Evolutionary conservation across 1,284 basidiomycete genomes (phyloP).

Genomic region (Boletus semigastroideus): DNA sequence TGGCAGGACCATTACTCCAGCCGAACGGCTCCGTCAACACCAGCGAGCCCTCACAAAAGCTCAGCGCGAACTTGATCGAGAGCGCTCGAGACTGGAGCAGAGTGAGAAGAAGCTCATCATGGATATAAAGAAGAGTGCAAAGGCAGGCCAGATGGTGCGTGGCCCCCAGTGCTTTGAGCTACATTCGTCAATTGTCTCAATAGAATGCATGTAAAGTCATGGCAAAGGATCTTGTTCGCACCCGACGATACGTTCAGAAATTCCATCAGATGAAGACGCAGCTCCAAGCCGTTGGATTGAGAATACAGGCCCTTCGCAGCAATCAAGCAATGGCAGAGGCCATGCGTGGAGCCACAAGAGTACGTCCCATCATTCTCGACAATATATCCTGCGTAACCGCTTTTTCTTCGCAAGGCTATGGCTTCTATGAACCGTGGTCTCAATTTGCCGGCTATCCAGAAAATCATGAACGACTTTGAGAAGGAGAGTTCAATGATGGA

Average conservation of each 20-base stretch:
- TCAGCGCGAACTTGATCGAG: conserved; percentile 95
- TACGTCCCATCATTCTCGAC: conserved; percentile 41
- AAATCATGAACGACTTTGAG: conserved; percentile 98
- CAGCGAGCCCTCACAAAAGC: conserved; percentile 95
- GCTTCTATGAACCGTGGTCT: conserved; percentile 95
- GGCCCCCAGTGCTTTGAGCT: background rate
- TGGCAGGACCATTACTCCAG: conserved; percentile 91
- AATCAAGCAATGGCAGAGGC: conserved; percentile 99
- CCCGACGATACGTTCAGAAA: conserved; percentile 93
- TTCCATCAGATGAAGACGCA: conserved; percentile 99
- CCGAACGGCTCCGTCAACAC: conserved; percentile 94
- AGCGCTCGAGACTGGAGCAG: conserved; percentile 91
- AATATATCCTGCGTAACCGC: conserved; percentile 1
- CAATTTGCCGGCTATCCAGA: conserved; percentile 93
- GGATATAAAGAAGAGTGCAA: conserved; percentile 97
- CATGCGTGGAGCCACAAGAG: conserved; percentile 96
- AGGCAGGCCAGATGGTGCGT: conserved; percentile 91
- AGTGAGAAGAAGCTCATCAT: conserved; percentile 92
- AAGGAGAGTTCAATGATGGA: conserved; percentile 98
- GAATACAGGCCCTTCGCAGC: conserved; percentile 95
- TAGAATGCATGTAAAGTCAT: conserved; percentile 98
- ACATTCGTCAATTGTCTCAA: conserved; percentile 17
- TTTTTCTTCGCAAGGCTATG: conserved; percentile 74
- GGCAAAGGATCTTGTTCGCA: conserved; percentile 98
- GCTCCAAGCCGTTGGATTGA: conserved; percentile 91